Base-by-base conservation (phyloP, 768 basidiomycete species). In the Porpolomopsis calyptriformis region DNA sequence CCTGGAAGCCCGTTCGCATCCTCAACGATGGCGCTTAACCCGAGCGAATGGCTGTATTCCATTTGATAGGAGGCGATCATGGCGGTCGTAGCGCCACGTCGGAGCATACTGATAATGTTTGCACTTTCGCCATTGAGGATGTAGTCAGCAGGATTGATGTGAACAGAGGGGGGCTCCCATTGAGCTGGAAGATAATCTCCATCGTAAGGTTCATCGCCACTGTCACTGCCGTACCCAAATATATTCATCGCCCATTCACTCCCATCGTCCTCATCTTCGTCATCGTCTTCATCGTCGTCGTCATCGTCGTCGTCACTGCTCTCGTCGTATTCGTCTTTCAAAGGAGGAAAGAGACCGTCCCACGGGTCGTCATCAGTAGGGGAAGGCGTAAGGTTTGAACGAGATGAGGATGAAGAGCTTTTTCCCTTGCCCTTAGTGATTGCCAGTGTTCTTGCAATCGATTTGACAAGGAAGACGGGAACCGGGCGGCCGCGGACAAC, bases 381-480 rank as follows among this genome's bases (percentile, higher is more conserved):
- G 2, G 61, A 53, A 9, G 61, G 56, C 43, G 66, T 53, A 8
- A 46, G n/a, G 57, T 52, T 20, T 55, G 52, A 39, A 55, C 59
- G 0, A 51, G 25, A 16, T n/a, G 42, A 43, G 8, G 42, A 43
- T 20, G 41, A 1, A 54, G 55, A 19, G 52, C 53, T 35, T 37
- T 39, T 14, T 51, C 31, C 37, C n/a, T 12, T 45, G 54, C 29
- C 22, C 19, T 22, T 56, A 58, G 58, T 62, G 49, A 73, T 76
- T 27, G 61, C 59, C 12, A 86, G 53, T 2, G 73, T 66, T 11
- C 68, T 60, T 0, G 71, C 68, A 22, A 85, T 67, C 14, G 72
- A 68, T 59, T 83, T 84, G 40, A 87, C 68, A 55, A 84, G 58
- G 54, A 82, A 86, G 19, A 84, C 66, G 1, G 82, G 83, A 20